Conservation (phyloP, 306 rosid genomes). For the Myrica gale region DNA sequence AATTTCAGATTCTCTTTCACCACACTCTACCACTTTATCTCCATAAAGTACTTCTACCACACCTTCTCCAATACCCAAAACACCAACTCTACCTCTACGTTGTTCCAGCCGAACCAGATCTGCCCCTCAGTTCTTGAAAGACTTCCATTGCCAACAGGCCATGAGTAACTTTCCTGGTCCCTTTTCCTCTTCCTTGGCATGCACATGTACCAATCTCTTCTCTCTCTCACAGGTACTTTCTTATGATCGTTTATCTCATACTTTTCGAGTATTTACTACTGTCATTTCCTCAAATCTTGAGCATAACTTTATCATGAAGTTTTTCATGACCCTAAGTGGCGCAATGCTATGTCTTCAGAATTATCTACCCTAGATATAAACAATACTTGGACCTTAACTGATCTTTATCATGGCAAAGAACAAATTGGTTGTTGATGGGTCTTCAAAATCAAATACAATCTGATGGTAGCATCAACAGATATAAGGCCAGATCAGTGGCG, state of each 20-base stretch:
- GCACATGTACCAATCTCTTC: neutral
- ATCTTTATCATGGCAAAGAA: neutral
- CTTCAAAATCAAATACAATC: neutral
- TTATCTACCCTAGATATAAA: neutral
- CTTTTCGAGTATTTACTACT: neutral
- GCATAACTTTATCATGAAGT: neutral
- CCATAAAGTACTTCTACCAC: too few species aligned
- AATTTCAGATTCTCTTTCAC: too few species aligned
- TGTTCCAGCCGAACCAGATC: too few species aligned
- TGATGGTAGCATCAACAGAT: neutral
- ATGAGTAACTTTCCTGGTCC: too few species aligned
- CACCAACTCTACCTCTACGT: too few species aligned
- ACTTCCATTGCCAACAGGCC: too few species aligned
- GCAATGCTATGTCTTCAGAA: neutral
- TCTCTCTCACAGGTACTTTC: neutral
- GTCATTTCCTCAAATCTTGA: neutral
- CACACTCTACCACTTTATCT: too few species aligned
- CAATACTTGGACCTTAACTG: neutral
- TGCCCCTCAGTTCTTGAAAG: too few species aligned
- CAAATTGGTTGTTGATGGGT: neutral
- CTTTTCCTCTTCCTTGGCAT: neutral
- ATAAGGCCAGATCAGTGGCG: neutral
- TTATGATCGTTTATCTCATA: neutral
- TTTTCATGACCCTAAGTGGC: neutral
- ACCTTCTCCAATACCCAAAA: too few species aligned